phyloP scores from a whole-genome alignment of 2,329 filamentous ascomycete genomes.

The Sclerotiophoma versabilis region DNA sequence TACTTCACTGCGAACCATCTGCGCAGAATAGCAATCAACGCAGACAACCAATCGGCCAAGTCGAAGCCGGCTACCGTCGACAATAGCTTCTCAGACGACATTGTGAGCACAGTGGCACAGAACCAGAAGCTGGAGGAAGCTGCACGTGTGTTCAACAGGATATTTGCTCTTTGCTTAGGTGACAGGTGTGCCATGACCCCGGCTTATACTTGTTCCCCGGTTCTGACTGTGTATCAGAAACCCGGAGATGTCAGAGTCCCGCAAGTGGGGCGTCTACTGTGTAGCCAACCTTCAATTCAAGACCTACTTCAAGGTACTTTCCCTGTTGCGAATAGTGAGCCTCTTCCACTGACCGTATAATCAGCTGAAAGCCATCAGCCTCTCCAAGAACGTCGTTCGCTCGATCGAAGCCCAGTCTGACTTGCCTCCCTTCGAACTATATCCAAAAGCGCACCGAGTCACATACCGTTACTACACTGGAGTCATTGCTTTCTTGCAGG shows the following conservation, averaged over 20 bases:
- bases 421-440: constrained; percentile 78
- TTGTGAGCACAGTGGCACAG: constrained; percentile 69
- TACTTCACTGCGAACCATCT: constrained; percentile 89
- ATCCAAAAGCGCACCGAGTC: constrained; percentile 88
- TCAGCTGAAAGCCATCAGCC: constrained; percentile 80
- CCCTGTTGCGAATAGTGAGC: background rate
- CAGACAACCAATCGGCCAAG: constrained; percentile 73
- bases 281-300: constrained; percentile 96
- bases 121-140: constrained; percentile 90
- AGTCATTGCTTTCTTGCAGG: constrained; percentile 91
- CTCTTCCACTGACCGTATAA: constrained; percentile 5
- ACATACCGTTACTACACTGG: constrained; percentile 97
- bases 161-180: constrained; percentile 88
- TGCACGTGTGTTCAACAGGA: constrained; percentile 86
- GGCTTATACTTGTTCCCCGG: constrained; percentile 12
- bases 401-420: constrained; percentile 80
- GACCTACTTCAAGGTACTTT: constrained; percentile 83
- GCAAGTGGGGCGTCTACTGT: constrained; percentile 98
- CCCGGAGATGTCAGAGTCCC: constrained; percentile 82
- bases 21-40: constrained; percentile 86
- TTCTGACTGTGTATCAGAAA: constrained; percentile 62
- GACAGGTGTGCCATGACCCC: constrained; percentile 69
- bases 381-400: constrained; percentile 88
- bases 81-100: constrained; percentile 76
- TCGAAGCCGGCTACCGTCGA: constrained; percentile 57